Evolutionary conservation across 495 filamentous ascomycete genomes (phyloP).

Genomic region (Talaromyces liani): DNA sequence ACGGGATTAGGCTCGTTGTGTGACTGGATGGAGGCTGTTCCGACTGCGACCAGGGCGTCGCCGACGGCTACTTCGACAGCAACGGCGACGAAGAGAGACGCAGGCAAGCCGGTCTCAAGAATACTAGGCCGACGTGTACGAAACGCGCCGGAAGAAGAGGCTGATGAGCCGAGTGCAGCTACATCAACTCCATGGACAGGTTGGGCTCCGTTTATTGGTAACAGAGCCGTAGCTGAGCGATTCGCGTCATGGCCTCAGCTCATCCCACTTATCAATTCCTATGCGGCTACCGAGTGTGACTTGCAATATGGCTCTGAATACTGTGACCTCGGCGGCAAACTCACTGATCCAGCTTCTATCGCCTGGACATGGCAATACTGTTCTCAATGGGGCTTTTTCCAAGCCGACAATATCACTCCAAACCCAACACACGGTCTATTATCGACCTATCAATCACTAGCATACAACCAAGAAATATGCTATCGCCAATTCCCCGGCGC

Average conservation of each 20-base stretch:
- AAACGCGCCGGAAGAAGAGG: not conserved
- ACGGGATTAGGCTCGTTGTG: constrained; percentile 38
- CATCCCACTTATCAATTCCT: constrained; percentile 29
- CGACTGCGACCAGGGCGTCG: constrained; percentile 10
- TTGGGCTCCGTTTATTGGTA: constrained; percentile 31
- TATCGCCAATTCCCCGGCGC: constrained; percentile 47
- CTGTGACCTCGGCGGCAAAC: constrained; percentile 33
- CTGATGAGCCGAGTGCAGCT: not conserved
- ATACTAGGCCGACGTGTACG: constrained; percentile 10
- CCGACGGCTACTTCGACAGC: not conserved
- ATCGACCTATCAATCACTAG: constrained; percentile 43
- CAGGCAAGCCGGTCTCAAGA: not conserved
- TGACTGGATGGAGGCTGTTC: constrained; percentile 34
- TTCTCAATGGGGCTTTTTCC: constrained; percentile 51
- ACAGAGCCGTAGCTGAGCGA: constrained; percentile 33
- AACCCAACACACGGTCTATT: constrained; percentile 29
- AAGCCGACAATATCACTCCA: constrained; percentile 42
- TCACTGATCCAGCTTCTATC: constrained; percentile 30
- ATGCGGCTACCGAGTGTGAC: constrained; percentile 14
- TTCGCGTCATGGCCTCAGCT: constrained; percentile 42
- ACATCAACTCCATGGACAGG: constrained; percentile 15
- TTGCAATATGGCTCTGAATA: constrained; percentile 22
- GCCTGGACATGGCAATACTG: constrained; percentile 57
- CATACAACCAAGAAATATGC: constrained; percentile 43
- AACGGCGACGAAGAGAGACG: not conserved